A percentile compares a stretch with the other conserved stretches of the same genome.
Conservation (phyloP, 2,329 filamentous ascomycete genomes). For the Mycosphaerella arachidis region DNA sequence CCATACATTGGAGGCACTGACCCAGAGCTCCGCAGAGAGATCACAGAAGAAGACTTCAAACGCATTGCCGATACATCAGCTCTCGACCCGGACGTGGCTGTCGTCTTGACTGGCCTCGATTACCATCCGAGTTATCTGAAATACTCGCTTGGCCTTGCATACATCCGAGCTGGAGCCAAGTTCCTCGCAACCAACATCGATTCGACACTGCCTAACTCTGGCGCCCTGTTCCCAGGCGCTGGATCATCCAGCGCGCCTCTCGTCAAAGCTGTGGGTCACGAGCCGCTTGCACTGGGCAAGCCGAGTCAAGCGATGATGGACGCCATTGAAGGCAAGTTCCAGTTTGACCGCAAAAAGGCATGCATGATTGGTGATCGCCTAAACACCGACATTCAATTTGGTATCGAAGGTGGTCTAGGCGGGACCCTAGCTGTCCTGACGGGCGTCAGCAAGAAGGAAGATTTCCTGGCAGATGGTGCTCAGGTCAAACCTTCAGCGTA, state of each 20-base stretch:
- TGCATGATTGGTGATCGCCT: slow-evolving; percentile 96
- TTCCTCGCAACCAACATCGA: slow-evolving; percentile 95
- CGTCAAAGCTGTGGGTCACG: slow-evolving; percentile 56
- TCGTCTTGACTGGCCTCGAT: slow-evolving; percentile 85
- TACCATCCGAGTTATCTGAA: slow-evolving; percentile 97
- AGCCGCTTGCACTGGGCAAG: slow-evolving; percentile 81
- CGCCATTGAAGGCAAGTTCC: slow-evolving; percentile 92
- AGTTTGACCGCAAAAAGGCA: slow-evolving; percentile 74
- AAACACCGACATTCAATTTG: slow-evolving; percentile 95
- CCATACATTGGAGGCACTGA: slow-evolving; percentile 85
- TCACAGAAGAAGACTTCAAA: slow-evolving; percentile 74
- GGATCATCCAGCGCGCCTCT: slow-evolving; percentile 77
- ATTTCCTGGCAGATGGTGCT: slow-evolving; percentile 68
- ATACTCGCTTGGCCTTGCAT: slow-evolving; percentile 77
- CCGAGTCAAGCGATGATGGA: slow-evolving; percentile 99
- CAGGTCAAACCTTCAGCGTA: slow-evolving; percentile 74
- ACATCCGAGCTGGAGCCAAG: slow-evolving; percentile 72
- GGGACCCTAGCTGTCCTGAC: slow-evolving; percentile 89
- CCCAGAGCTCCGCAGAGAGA: slow-evolving; percentile 68
- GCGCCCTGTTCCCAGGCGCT: slow-evolving; percentile 84
- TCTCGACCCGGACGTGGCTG: slow-evolving; percentile 82
- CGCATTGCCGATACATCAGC: slow-evolving; percentile 67
- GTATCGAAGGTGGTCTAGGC: slow-evolving; percentile 81
- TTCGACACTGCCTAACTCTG: slow-evolving; percentile 77
- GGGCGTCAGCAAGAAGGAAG: slow-evolving; percentile 79